Evolutionary conservation across 2,329 filamentous ascomycete genomes (phyloP), one percentile per base, ranked within the genome.

Genomic region (Calcarisporium arbuscula): DNA sequence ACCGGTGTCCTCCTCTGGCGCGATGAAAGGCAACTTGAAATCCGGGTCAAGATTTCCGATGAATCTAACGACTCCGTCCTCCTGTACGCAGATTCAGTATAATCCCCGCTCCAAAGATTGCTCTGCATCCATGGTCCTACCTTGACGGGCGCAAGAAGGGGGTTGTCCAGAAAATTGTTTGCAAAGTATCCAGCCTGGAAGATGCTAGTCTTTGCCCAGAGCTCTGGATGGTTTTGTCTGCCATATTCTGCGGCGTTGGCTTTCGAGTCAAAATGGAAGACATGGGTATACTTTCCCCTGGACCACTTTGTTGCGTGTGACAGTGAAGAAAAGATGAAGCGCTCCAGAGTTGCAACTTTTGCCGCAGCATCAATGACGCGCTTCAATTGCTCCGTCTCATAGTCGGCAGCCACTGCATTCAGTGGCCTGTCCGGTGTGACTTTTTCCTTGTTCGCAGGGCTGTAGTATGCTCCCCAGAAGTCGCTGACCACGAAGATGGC

Each of bases 181-280:
- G n/a, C n/a, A n/a, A n/a, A n/a, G n/a, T n/a, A n/a, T n/a, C n/a
- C n/a, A n/a, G n/a, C n/a, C n/a, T n/a, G n/a, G n/a, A n/a, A n/a
- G n/a, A n/a, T n/a, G n/a, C n/a, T n/a, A n/a, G n/a, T n/a, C n/a
- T n/a, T n/a, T n/a, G n/a, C n/a, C 48, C 41, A 47, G 1, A 52
- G 38, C 5, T 35, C 38, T 2, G 48, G 48, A 1, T 49, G 34
- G 2, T 12, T 37, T 5, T 36, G 23, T 5, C 32, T 36, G 0
- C 23, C 42, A 30, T 64, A 64, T 3, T 50, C 43, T 3, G 45
- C 50, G 5, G 49, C 54, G 1, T 47, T 46, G 5, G 58, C 62
- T 41, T 68, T 68, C 10, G 52, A 47, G 26, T 67, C 60, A 36
- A 64, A 66, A 42, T 68, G 62, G 30, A 59, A 58, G 1, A 65